Evolutionary conservation across 495 filamentous ascomycete species (phyloP).

Genomic region (Podospora appendiculata): DNA sequence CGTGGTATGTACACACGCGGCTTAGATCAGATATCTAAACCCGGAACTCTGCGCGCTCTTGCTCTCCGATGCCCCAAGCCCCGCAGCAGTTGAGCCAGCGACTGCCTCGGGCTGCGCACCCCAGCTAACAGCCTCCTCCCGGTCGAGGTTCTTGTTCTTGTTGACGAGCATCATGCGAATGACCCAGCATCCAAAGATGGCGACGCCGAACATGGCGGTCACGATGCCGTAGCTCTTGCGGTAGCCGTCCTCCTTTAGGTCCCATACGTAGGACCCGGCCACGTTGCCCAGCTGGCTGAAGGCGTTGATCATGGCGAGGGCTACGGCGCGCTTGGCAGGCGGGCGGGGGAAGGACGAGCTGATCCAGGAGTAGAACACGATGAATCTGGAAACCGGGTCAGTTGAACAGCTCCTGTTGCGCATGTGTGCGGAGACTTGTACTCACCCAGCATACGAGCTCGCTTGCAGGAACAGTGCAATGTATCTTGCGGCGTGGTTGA

Average conservation of each 20-base stretch:
- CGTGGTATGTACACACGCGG: no score
- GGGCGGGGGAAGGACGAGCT: conserved; percentile 65
- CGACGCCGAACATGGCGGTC: conserved; percentile 59
- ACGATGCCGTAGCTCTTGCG: conserved; percentile 40
- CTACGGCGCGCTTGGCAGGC: conserved; percentile 71
- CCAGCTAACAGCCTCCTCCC: conserved; percentile 21
- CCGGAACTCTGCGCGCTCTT: no score
- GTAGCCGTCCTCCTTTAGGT: conserved; percentile 31
- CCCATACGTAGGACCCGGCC: conserved; percentile 71
- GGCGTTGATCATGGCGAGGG: conserved; percentile 70
- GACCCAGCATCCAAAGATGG: conserved; percentile 30
- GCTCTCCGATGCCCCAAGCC: no score
- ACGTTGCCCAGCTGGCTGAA: conserved; percentile 65
- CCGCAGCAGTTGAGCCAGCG: no score
- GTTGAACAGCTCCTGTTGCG: not conserved
- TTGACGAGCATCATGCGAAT: conserved; percentile 54
- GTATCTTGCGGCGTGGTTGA: conserved; percentile 58
- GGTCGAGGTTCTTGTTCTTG: conserved; percentile 62
- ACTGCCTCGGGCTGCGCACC: conserved; percentile 3
- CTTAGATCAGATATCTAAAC: no score
- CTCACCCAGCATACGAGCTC: conserved; percentile 45
- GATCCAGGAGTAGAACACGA: conserved; percentile 72
- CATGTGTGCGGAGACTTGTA: not conserved
- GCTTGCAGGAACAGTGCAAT: conserved; percentile 67
- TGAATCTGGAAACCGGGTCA: conserved; percentile 38